Percentiles rank a stretch among this genome's conserved stretches.
Evolutionary conservation across 257 asterid species (phyloP).

Genomic region (Ehretia macrophylla): DNA sequence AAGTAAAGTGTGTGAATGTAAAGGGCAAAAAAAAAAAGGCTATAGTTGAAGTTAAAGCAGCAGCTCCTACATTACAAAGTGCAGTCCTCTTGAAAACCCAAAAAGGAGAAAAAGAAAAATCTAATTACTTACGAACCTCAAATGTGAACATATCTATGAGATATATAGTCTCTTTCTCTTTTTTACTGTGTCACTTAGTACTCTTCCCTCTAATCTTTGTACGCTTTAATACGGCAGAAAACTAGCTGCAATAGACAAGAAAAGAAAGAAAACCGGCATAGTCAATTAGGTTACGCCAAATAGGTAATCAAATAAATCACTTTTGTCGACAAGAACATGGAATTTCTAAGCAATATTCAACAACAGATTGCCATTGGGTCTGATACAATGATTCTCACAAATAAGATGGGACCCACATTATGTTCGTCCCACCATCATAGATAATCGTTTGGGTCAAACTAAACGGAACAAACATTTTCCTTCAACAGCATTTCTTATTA

Average conservation of each 20-base stretch:
- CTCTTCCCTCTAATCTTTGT: not conserved
- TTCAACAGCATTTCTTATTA: no score
- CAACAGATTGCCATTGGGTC: no score
- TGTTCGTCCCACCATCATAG: no score
- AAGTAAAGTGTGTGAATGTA: no score
- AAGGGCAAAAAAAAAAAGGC: not conserved
- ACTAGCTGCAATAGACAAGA: constrained; percentile 16
- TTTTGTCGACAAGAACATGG: no score
- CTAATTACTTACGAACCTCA: constrained; percentile 6
- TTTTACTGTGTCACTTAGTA: not conserved
- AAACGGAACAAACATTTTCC: no score
- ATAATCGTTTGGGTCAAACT: no score
- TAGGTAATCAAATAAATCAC: no score
- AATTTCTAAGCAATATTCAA: no score
- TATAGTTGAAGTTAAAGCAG: not conserved
- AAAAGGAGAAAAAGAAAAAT: not conserved
- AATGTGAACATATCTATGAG: constrained; percentile 4
- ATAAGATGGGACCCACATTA: no score
- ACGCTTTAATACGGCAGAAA: constrained; percentile 5
- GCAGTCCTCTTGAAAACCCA: constrained; percentile 11
- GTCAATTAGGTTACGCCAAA: not conserved
- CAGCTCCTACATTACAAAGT: constrained; percentile 12
- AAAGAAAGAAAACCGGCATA: not conserved
- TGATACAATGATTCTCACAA: no score
- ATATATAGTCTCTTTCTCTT: not conserved